Evolutionary conservation across 768 basidiomycete genomes (phyloP).

Genomic region (Pleurotus ostreatus): DNA sequence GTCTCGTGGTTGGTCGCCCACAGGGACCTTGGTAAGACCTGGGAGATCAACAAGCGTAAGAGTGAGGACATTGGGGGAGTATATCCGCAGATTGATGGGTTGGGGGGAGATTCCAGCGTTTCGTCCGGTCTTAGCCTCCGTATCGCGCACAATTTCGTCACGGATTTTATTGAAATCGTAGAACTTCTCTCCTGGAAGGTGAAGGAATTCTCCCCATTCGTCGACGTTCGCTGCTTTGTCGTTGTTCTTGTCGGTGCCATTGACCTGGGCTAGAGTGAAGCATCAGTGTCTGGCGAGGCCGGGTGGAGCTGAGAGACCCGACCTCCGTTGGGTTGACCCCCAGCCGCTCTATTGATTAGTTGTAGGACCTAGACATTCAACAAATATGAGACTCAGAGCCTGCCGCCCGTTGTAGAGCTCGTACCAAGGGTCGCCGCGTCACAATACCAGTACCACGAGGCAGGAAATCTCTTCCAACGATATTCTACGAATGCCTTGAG

Average conservation of each 20-base stretch:
- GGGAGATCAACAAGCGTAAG: conserved; percentile 97
- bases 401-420: conserved; percentile 16
- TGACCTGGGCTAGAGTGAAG: conserved; percentile 33
- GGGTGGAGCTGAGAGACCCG: conserved; percentile 28
- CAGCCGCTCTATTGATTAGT: conserved; percentile 81
- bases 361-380: conserved; percentile 66
- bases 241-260: conserved; percentile 44
- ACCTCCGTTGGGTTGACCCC: conserved; percentile 29
- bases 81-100: conserved; percentile 97
- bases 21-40: conserved; percentile 91
- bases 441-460: conserved; percentile 99
- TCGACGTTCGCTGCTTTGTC: conserved; percentile 84
- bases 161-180: conserved; percentile 97
- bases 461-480: conserved; percentile 96
- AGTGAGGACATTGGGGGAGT: conserved; percentile 95
- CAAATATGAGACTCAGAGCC: too few relatives aligned
- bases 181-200: conserved; percentile 95
- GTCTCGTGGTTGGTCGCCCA: conserved; percentile 94
- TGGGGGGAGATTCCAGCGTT: conserved; percentile 97
- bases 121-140: conserved; percentile 96
- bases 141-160: conserved; percentile 94
- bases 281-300: conserved; percentile 6
- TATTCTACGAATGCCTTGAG: conserved; percentile 57
- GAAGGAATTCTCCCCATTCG: conserved; percentile 99
- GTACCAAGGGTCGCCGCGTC: conserved; percentile 90